phyloP scores from a whole-genome alignment of 805 yeast genomes.

The Candida dajiaensis region DNA sequence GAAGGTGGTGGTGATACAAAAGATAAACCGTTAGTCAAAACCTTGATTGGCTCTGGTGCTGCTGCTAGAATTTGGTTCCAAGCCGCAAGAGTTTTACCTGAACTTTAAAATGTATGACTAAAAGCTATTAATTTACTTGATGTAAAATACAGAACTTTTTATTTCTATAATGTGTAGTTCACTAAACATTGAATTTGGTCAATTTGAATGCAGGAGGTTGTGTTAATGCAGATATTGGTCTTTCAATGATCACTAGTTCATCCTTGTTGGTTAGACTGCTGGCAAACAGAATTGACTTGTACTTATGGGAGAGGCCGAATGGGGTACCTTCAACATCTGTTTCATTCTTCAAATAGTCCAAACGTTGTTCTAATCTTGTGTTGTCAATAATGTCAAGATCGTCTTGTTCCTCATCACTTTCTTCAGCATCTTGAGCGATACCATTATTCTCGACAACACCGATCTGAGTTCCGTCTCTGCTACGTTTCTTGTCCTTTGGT shows the following conservation, averaged over 20 bases:
- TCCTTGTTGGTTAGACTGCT: slow-evolving; percentile 36
- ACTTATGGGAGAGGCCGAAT: slow-evolving; percentile 74
- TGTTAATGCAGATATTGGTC: slow-evolving; percentile 56
- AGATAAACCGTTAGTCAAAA: slow-evolving; percentile 36
- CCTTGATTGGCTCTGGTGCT: slow-evolving; percentile 56
- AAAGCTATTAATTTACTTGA: no score
- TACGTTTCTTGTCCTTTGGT: slow-evolving; percentile 30
- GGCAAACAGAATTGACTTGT: slow-evolving; percentile 63
- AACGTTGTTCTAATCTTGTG: slow-evolving; percentile 6
- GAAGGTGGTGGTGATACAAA: slow-evolving; percentile 32
- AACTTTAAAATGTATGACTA: slow-evolving; percentile 5
- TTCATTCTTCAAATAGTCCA: slow-evolving; percentile 11
- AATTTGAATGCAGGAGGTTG: slow-evolving; percentile 60
- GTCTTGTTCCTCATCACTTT: slow-evolving; percentile 25
- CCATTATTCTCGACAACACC: slow-evolving; percentile 33
- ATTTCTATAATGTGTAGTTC: neutral
- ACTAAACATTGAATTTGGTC: slow-evolving; percentile 45
- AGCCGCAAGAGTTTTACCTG: slow-evolving; percentile 51
- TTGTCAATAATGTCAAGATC: slow-evolving; percentile 17
- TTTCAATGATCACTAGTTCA: slow-evolving; percentile 70
- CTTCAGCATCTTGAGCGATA: slow-evolving; percentile 21
- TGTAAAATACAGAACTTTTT: neutral
- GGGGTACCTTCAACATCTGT: slow-evolving; percentile 34
- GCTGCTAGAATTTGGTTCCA: slow-evolving; percentile 69
- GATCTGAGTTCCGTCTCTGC: slow-evolving; percentile 37